Evolutionary conservation across 352 stramenopile genomes (phyloP).

Genomic region (Globisporangium takayamanum): DNA sequence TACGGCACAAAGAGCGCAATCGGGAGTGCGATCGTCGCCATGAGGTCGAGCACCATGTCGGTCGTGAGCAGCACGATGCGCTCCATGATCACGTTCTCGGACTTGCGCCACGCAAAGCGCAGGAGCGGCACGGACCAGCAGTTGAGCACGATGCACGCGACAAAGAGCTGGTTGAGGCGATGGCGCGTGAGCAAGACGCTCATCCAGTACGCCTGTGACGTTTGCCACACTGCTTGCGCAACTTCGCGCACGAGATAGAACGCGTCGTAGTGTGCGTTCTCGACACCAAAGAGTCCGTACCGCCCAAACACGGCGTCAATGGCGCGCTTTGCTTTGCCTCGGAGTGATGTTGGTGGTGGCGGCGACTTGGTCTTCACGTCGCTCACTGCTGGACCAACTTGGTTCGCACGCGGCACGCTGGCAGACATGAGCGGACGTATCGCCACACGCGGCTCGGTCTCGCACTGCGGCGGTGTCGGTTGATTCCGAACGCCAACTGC

Average conservation of each 20-base stretch:
- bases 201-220: constrained; percentile 23
- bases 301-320: constrained; percentile 1
- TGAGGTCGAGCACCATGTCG: constrained; percentile 17
- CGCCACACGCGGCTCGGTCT: neutral
- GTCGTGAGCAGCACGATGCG: constrained; percentile 8
- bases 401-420: neutral
- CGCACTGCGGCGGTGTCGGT: neutral
- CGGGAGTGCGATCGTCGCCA: constrained; percentile 12
- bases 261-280: constrained; percentile 17
- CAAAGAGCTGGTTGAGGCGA: constrained; percentile 12
- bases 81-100: constrained; percentile 3
- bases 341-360: neutral
- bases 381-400: neutral
- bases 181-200: constrained; percentile 7
- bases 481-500: neutral
- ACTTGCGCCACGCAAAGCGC: neutral
- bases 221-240: constrained; percentile 19
- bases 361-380: neutral
- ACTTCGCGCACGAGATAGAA: constrained; percentile 17
- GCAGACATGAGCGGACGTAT: neutral
- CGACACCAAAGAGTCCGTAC: constrained; percentile 15
- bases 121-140: constrained; percentile 19
- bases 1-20: constrained; percentile 12
- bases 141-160: constrained; percentile 16
- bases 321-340: neutral